phyloP scores from a whole-genome alignment of 2,329 filamentous ascomycete species.

The Epichloe hybrida region DNA sequence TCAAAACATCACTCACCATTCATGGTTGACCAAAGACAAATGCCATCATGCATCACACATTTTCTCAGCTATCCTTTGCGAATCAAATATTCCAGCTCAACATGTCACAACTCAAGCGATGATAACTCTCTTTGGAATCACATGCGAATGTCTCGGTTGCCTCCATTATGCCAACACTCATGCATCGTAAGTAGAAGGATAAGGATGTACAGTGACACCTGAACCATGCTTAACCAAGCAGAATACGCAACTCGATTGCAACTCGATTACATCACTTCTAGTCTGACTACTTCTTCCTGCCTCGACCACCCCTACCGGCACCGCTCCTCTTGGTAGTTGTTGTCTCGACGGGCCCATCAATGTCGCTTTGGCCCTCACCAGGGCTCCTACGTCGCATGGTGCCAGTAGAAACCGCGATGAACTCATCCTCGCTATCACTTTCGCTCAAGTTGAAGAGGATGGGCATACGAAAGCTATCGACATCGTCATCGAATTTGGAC shows the following conservation, averaged over 20 bases:
- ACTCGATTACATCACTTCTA: neutral
- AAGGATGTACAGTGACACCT: neutral
- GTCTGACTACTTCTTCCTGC: conserved; percentile 24
- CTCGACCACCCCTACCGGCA: conserved; percentile 23
- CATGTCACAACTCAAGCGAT: neutral
- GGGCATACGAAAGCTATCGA: conserved; percentile 72
- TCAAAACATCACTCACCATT: conserved; percentile 4
- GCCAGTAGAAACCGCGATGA: conserved; percentile 53
- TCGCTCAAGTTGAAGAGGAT: conserved; percentile 86
- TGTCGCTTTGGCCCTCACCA: conserved; percentile 54
- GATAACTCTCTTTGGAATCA: neutral
- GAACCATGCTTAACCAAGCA: neutral
- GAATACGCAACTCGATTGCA: neutral
- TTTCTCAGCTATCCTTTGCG: neutral
- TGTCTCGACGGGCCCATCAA: conserved; percentile 36
- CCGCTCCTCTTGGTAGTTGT: conserved; percentile 25
- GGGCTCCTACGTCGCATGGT: conserved; percentile 81
- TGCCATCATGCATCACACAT: neutral
- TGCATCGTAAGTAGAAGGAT: neutral
- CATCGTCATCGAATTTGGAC: conserved; percentile 45
- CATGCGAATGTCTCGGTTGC: neutral
- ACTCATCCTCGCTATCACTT: conserved; percentile 91
- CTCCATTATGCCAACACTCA: neutral
- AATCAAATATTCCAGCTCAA: neutral
- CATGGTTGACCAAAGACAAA: neutral